A percentile compares a stretch with the other conserved stretches of the same genome.
Evolutionary conservation across 2,329 filamentous ascomycete genomes (phyloP).

Genomic region (Cercospora sp.): DNA sequence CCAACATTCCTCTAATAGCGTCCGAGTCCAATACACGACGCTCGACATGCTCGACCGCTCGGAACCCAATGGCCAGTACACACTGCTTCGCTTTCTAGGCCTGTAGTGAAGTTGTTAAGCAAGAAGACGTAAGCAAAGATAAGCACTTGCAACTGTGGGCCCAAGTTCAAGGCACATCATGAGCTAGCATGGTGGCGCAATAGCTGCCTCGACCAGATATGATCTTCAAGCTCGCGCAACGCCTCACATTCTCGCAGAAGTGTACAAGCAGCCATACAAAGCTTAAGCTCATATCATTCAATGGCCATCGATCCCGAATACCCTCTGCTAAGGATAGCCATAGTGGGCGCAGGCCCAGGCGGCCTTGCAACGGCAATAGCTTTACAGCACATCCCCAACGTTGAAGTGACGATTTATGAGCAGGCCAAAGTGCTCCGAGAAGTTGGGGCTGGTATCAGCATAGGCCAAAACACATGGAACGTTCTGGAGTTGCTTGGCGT

Average conservation of each 20-base stretch:
- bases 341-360: slow-evolving; percentile 42
- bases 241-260: background rate
- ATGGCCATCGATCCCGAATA: slow-evolving; percentile 7
- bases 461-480: slow-evolving; percentile 52
- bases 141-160: background rate
- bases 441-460: slow-evolving; percentile 52
- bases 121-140: background rate
- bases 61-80: no score
- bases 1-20: no score
- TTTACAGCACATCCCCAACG: slow-evolving; percentile 45
- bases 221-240: background rate
- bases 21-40: no score
- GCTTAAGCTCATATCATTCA: background rate
- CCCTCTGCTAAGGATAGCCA: slow-evolving; percentile 33
- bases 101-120: no score
- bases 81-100: no score
- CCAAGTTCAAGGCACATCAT: background rate
- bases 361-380: slow-evolving; percentile 49
- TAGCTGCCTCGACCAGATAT: background rate
- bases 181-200: slow-evolving; percentile 11
- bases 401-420: slow-evolving; percentile 50
- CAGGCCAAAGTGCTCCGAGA: slow-evolving; percentile 49
- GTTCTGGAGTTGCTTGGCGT: slow-evolving; percentile 51
- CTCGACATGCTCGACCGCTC: no score
- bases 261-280: background rate